These are phyloP conservation scores for Nepenthes alata DNA, from an alignment of 179 eudicot genomes.

Conservation along the genomic window DNA sequence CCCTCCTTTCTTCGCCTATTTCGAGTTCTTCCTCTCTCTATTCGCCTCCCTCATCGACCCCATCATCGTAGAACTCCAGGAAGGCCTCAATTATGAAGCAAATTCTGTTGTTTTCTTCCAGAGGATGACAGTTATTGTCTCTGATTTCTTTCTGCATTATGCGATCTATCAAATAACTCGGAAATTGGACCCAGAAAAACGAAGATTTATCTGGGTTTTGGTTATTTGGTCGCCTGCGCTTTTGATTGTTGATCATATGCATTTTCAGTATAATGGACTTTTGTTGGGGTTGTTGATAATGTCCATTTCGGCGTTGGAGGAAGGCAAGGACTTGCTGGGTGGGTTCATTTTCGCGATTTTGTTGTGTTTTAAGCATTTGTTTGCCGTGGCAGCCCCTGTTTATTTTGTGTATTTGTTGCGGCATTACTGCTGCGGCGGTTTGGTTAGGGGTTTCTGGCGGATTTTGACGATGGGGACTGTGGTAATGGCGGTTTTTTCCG, in stretches of 20 bases:
- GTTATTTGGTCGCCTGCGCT: conserved; percentile 65
- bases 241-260: conserved; percentile 20
- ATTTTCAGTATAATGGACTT: conserved; percentile 92
- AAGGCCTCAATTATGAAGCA: conserved; percentile 48
- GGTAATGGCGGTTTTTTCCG: conserved; percentile 47
- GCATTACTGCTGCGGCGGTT: conserved; percentile 76
- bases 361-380: conserved; percentile 84
- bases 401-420: conserved; percentile 86
- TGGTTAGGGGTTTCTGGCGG: conserved; percentile 47
- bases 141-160: conserved; percentile 37
- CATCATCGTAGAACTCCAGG: conserved; percentile 40
- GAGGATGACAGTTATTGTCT: conserved; percentile 40
- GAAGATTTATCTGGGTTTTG: conserved; percentile 63
- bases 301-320: conserved; percentile 50
- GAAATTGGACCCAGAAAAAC: conserved; percentile 13
- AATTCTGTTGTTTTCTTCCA: conserved; percentile 39
- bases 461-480: conserved; percentile 49
- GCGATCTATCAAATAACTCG: conserved; percentile 30
- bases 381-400: conserved; percentile 92
- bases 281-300: conserved; percentile 58
- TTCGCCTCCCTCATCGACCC: conserved; percentile 50
- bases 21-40: conserved; percentile 50
- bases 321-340: conserved; percentile 37
- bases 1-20: conserved; percentile 84
- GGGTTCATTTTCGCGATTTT: conserved; percentile 75